Conservation (phyloP, 495 filamentous ascomycete genomes). For the Penicillium chermesinum region DNA sequence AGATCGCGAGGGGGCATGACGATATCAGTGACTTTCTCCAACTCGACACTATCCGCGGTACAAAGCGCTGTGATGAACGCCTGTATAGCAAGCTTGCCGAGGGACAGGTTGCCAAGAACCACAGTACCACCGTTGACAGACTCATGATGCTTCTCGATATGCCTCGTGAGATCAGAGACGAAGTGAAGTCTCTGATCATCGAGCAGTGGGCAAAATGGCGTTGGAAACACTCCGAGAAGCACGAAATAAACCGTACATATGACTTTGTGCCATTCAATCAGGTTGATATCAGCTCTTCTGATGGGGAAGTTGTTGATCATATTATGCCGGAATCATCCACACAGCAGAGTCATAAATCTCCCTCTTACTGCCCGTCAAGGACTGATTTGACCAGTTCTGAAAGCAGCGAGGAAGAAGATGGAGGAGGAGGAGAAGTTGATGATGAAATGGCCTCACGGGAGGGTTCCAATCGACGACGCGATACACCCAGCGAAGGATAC, state of each 20-base stretch:
- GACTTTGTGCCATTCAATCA: too few relatives aligned
- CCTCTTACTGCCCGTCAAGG: too few relatives aligned
- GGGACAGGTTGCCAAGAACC: background rate
- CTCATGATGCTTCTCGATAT: background rate
- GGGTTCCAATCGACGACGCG: background rate
- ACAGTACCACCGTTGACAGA: background rate
- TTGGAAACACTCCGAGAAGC: too few relatives aligned
- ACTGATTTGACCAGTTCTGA: too few relatives aligned
- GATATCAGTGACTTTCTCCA: conserved; percentile 27
- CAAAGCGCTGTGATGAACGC: background rate
- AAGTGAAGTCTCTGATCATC: background rate
- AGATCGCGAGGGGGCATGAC: conserved; percentile 7
- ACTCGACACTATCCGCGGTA: conserved; percentile 2
- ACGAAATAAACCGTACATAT: too few relatives aligned
- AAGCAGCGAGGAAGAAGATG: too few relatives aligned
- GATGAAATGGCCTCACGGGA: background rate
- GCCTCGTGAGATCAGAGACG: background rate
- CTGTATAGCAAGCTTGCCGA: background rate
- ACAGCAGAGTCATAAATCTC: too few relatives aligned
- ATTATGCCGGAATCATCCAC: too few relatives aligned
- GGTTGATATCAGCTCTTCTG: too few relatives aligned
- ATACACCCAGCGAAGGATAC: background rate
- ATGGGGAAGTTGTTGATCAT: too few relatives aligned
- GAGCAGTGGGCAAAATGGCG: too few relatives aligned
- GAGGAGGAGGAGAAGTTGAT: too few relatives aligned